Conservation (phyloP, 2,329 filamentous ascomycete genomes). For the Apiospora aurea region DNA sequence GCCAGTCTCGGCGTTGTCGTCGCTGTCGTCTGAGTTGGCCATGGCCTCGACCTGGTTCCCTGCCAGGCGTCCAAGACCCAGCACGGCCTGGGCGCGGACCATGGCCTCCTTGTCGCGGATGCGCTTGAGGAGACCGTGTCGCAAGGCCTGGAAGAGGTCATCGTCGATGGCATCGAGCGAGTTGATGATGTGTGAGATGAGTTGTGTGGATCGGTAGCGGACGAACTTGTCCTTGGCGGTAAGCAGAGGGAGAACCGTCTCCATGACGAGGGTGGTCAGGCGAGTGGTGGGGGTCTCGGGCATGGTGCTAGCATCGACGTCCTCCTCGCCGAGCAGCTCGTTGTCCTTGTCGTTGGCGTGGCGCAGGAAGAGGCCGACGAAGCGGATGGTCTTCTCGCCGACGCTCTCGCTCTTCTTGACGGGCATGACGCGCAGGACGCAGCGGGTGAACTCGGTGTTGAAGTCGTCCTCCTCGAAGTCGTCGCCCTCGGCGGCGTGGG, state of each 20-base stretch:
- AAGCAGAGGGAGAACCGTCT: constrained; percentile 76
- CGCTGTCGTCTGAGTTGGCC: constrained; percentile 73
- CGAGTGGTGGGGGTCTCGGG: constrained; percentile 85
- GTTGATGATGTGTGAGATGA: constrained; percentile 91
- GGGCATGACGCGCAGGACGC: constrained; percentile 80
- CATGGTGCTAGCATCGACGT: constrained; percentile 73
- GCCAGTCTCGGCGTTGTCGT: constrained; percentile 71
- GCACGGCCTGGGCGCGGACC: constrained; percentile 89
- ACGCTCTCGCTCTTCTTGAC: constrained; percentile 92
- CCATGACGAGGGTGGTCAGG: constrained; percentile 77
- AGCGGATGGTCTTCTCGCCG: constrained; percentile 84
- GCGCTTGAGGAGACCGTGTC: constrained; percentile 80
- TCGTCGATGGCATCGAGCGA: constrained; percentile 92
- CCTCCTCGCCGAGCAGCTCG: constrained; percentile 69
- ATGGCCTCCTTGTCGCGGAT: constrained; percentile 94
- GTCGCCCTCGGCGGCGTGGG: constrained; percentile 69
- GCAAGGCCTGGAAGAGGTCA: constrained; percentile 83
- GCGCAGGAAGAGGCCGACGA: constrained; percentile 85
- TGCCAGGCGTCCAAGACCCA: constrained; percentile 86
- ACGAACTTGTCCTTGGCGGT: constrained; percentile 91
- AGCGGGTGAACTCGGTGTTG: constrained; percentile 84
- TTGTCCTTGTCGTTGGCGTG: constrained; percentile 75
- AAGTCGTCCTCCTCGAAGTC: constrained; percentile 87
- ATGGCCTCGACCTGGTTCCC: constrained; percentile 78
- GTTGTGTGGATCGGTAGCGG: constrained; percentile 86